Evolutionary conservation across 192 early-diverging fungal genomes (phyloP).

Genomic region (Dissophora ornata): DNA sequence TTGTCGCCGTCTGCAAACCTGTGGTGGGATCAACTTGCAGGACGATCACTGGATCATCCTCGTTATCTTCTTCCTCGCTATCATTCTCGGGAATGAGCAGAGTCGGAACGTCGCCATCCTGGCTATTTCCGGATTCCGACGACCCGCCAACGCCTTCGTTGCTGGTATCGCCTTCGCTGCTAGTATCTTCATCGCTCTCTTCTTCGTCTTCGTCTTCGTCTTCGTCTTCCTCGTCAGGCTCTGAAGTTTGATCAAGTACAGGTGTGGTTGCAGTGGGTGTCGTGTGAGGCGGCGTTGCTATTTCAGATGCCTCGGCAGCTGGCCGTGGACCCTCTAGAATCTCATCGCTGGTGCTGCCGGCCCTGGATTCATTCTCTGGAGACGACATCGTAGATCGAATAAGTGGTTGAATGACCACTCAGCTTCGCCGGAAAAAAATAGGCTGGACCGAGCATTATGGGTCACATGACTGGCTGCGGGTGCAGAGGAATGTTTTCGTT

Average conservation of each 20-base stretch:
- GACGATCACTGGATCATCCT: slow-evolving; percentile 8
- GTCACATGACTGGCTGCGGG: too few relatives aligned
- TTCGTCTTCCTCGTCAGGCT: slow-evolving; percentile 2
- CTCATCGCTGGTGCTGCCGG: too few relatives aligned
- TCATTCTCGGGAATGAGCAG: background rate
- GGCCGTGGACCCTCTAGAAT: background rate
- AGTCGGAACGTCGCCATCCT: background rate
- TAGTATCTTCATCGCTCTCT: background rate
- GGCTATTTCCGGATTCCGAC: background rate
- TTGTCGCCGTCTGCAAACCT: slow-evolving; percentile 14
- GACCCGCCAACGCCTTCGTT: background rate
- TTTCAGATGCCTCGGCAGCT: background rate
- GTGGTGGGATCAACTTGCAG: slow-evolving; percentile 33
- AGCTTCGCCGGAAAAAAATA: background rate
- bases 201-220: slow-evolving; percentile 7
- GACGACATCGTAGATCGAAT: too few relatives aligned
- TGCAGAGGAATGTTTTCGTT: too few relatives aligned
- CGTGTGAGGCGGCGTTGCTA: background rate
- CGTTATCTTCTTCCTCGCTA: background rate
- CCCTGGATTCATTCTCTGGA: too few relatives aligned
- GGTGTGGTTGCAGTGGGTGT: background rate
- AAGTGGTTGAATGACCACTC: too few relatives aligned
- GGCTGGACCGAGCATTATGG: too few relatives aligned
- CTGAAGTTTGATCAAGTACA: background rate
- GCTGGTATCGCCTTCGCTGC: background rate